phyloP scores from a whole-genome alignment of 2,329 filamentous ascomycete species.

The Cladosporium halotolerans region DNA sequence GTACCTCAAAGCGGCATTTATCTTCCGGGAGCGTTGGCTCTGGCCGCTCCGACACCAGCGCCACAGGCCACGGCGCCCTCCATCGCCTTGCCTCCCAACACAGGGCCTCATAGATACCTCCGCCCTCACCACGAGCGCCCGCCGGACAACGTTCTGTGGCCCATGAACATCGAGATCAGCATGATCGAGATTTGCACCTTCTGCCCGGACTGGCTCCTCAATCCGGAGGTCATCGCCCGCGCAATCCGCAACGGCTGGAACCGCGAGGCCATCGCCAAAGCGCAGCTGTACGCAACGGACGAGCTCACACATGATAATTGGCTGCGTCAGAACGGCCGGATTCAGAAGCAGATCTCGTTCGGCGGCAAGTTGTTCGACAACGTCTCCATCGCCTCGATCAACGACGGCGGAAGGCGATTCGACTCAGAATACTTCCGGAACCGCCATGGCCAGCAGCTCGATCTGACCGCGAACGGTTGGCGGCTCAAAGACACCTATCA shows the following conservation, averaged over 20 bases:
- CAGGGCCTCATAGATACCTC: not conserved
- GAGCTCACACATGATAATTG: not conserved
- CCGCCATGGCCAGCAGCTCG: constrained; percentile 5
- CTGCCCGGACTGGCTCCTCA: constrained; percentile 13
- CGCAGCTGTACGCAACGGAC: constrained; percentile 5
- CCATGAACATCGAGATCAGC: constrained; percentile 13
- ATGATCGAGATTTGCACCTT: constrained; percentile 15
- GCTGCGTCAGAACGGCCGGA: not conserved
- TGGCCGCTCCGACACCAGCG: too few relatives aligned
- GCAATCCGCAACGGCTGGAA: constrained; percentile 9
- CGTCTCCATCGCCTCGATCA: not conserved
- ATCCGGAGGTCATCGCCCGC: constrained; percentile 6
- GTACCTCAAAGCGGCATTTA: too few relatives aligned
- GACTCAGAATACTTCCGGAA: not conserved
- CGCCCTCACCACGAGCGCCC: not conserved
- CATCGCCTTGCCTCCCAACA: too few relatives aligned
- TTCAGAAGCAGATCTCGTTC: constrained; percentile 12
- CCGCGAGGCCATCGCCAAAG: constrained; percentile 3
- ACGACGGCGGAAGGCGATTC: not conserved
- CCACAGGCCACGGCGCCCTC: too few relatives aligned
- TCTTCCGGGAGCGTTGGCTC: too few relatives aligned
- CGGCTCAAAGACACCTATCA: constrained; percentile 1
- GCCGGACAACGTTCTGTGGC: constrained; percentile 10
- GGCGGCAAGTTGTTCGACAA: constrained; percentile 5
- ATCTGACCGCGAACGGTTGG: constrained; percentile 13